Conservation (phyloP, 768 basidiomycete species). For the Tricholoma saponaceum region DNA sequence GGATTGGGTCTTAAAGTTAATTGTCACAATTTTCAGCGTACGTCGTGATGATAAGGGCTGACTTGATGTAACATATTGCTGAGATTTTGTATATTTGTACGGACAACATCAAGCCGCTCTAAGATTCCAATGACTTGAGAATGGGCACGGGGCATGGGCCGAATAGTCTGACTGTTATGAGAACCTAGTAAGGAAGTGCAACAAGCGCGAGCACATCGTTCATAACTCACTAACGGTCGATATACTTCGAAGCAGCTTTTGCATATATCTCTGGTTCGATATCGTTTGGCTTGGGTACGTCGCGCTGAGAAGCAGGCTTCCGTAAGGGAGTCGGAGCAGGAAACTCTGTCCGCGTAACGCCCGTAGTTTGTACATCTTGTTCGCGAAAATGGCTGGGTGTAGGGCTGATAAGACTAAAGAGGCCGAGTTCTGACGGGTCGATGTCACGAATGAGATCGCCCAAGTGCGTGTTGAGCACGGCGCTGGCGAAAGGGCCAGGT, state of each 20-base stretch:
- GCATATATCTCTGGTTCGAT: conserved; percentile 74
- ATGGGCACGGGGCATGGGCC: conserved; percentile 50
- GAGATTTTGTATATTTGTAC: conserved; percentile 34
- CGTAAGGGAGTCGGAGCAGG: conserved; percentile 68
- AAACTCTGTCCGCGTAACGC: conserved; percentile 63
- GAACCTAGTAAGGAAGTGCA: conserved; percentile 5
- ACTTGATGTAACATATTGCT: conserved; percentile 29
- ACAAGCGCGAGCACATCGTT: background rate
- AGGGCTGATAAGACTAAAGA: conserved; percentile 55
- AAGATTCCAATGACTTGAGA: conserved; percentile 41
- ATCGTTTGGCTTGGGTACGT: conserved; percentile 35
- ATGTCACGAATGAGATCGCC: conserved; percentile 79
- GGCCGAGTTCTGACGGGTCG: conserved; percentile 73
- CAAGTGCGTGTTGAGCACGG: conserved; percentile 58
- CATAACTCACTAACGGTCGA: conserved; percentile 68
- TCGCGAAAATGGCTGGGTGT: conserved; percentile 21
- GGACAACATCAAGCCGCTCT: conserved; percentile 32
- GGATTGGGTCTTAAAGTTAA: conserved; percentile 19
- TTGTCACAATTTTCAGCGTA: conserved; percentile 6
- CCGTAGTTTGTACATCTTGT: conserved; percentile 29
- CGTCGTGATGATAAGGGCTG: conserved; percentile 3
- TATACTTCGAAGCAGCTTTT: conserved; percentile 68
- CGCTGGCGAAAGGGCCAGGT: conserved; percentile 54
- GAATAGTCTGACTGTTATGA: conserved; percentile 31
- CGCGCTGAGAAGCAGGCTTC: conserved; percentile 36